Evolutionary conservation across 192 early-diverging fungal species (phyloP), one percentile per base, ranked within the genome.

Genomic region (Gonapodya prolifera): DNA sequence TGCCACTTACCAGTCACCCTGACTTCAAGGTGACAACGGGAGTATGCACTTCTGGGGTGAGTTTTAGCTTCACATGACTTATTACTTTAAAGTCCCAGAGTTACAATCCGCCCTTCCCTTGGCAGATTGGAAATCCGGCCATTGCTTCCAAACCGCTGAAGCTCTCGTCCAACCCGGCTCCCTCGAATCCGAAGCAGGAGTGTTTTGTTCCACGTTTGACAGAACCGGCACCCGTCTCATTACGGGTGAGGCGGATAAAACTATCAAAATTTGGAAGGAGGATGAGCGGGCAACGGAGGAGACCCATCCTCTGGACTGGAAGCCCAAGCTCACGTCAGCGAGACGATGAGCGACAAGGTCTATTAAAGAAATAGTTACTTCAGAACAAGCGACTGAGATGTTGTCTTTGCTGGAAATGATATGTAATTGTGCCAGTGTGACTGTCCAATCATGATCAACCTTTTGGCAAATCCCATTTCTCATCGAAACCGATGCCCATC

Each of bases 161-260:
- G 92, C 96, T 0, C 82, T 90, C 33, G 95, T 90, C 2, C 98
- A 99, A 81, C 96, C 98, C 30, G 98, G 98, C 69, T 98, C 96
- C 8, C 82, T 99, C 35, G 94, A 95, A 77, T 92, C 91, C 77
- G 98, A 99, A 84, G 93, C 94, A 2, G 98, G 98, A 69, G 91
- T 99, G 69, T 97, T 99, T 75, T 92, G 92, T 78, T 93, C 93
- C 69, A 91, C 93, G 1, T 99, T 99, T 90, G 98, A 99, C 80
- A 89, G 89, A 70, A 95, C 96, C 28, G 96, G 98, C 0, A 87
- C 93, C 75, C 91, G 98, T 35, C 85, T 99, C 70, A 94, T 99
- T 78, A 99, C 98, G 0, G 94, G 98, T 78, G 98, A 98, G 82
- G 96, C 96, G 0, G 98, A 99, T 83, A 99, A 99, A 85, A 95